Evolutionary conservation across 2,329 filamentous ascomycete species (phyloP), one percentile per base, ranked within the genome.

Genomic region (Colletotrichum sp.): DNA sequence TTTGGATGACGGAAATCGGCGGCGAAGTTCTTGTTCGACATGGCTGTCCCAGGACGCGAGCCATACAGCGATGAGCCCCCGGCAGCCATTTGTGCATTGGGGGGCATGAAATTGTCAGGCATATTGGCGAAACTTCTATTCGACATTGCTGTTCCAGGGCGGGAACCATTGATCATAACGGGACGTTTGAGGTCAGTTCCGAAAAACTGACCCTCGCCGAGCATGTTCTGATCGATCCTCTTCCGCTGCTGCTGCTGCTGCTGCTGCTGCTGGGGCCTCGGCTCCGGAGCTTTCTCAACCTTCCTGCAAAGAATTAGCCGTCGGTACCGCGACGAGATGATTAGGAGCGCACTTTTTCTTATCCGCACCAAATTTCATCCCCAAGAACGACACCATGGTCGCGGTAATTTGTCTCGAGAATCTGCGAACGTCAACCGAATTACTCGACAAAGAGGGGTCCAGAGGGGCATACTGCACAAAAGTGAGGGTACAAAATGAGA

Each of bases 331-430:
- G 8, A 21, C 52, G 24, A 30, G 55, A 39, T 24, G 24, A 32
- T 52, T 18, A 10, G 26, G 13, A 36, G 49, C 75, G 36, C 72
- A 88, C 87, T 90, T 91, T 83, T 91, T 92, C 84, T 88, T 91
- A 77, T 90, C 89, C 79, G 86, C 86, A 66, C 89, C 89, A 76
- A 91, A 85, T 81, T 88, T 91, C 80, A 92, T 83, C 66, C 90
- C 90, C 77, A 92, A 91, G 78, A 92, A 90, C 4, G 90, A 91
- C 26, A 92, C 90, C 90, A 92, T 92, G 63, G 18, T 82, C 32
- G 72, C 66, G 72, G 60, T 30, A 32, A 28, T 75, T 30, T 55
- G 62, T 76, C 71, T 77, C 60, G 65, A 66, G 28, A 75, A 26
- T 26, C 71, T 76, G 59, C 13, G 10, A 18, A 49, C 30, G 64